These are phyloP conservation scores for Colletotrichum phormii DNA, from an alignment of 2,329 filamentous ascomycete species.

Conservation along the genomic window DNA sequence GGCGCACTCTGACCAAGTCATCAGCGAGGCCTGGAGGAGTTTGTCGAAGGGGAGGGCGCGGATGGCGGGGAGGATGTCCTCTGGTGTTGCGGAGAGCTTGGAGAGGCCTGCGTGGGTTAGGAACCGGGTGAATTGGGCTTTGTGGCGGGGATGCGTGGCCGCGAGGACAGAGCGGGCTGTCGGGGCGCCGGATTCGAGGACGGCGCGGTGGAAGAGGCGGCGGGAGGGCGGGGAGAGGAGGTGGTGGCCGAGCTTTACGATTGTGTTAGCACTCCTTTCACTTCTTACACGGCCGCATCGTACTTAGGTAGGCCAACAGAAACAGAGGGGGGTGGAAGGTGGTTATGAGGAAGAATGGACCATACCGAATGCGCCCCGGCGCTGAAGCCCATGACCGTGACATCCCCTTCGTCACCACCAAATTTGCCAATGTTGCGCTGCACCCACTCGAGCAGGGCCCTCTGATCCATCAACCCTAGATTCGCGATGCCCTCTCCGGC, in stretches of 20 bases:
- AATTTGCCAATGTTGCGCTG: conserved; percentile 68
- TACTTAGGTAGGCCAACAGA: not conserved
- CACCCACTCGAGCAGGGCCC: conserved; percentile 69
- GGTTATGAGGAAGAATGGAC: conserved; percentile 17
- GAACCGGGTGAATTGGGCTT: conserved; percentile 67
- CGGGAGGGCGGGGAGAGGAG: conserved; percentile 61
- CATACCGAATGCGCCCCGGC: conserved; percentile 71
- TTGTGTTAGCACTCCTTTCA: not conserved
- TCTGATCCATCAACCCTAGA: conserved; percentile 73
- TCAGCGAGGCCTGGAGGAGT: conserved; percentile 54
- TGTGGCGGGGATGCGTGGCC: conserved; percentile 66
- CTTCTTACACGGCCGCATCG: no score
- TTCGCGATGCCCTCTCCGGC: conserved; percentile 69
- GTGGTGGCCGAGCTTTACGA: conserved; percentile 73
- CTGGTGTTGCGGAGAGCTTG: conserved; percentile 51
- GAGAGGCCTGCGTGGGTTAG: conserved; percentile 63
- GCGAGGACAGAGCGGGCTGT: conserved; percentile 65
- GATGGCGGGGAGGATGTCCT: conserved; percentile 63
- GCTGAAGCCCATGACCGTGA: conserved; percentile 72
- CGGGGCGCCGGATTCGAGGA: conserved; percentile 68
- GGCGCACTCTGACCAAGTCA: conserved; percentile 57
- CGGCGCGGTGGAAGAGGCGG: conserved; percentile 62
- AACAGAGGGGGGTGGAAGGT: conserved; percentile 30
- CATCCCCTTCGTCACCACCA: conserved; percentile 67
- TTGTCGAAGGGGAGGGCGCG: conserved; percentile 52